Evolutionary conservation across 2,329 filamentous ascomycete species (phyloP).

Genomic region (Colletotrichum eremochloae): DNA sequence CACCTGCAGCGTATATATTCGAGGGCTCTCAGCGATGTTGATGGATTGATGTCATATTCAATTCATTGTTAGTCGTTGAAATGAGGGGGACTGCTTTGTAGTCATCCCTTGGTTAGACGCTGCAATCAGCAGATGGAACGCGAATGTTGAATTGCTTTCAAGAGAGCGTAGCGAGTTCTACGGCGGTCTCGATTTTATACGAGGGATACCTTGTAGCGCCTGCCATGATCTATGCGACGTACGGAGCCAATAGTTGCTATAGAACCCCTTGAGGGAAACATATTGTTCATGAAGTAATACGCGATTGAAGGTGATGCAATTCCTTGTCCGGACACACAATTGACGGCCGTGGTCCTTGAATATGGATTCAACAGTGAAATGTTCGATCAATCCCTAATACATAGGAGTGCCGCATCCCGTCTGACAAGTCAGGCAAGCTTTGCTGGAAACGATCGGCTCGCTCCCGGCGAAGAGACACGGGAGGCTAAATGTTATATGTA

Average conservation of each 20-base stretch:
- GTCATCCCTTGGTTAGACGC: not conserved
- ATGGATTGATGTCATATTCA: not conserved
- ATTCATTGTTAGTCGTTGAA: too few species aligned
- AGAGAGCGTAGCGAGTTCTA: not conserved
- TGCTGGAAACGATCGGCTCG: too few species aligned
- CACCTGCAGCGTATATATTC: not conserved
- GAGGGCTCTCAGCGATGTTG: not conserved
- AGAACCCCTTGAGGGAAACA: not conserved
- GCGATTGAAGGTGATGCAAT: not conserved
- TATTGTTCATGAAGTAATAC: not conserved
- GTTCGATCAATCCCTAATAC: not conserved
- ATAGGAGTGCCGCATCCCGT: not conserved
- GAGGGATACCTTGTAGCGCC: slow-evolving; percentile 14
- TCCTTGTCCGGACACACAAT: not conserved
- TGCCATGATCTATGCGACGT: slow-evolving; percentile 41
- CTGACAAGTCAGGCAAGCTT: not conserved
- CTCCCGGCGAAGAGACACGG: not conserved
- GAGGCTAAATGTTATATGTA: not conserved
- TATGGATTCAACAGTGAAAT: not conserved
- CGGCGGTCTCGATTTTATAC: too few species aligned
- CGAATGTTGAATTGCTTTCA: not conserved
- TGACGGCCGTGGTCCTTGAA: not conserved
- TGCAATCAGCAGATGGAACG: not conserved
- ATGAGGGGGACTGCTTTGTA: too few species aligned
- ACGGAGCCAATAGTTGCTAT: not conserved